Conservation (phyloP, 1,139 yeast genomes). For the Trichomonascaceae sp. region DNA sequence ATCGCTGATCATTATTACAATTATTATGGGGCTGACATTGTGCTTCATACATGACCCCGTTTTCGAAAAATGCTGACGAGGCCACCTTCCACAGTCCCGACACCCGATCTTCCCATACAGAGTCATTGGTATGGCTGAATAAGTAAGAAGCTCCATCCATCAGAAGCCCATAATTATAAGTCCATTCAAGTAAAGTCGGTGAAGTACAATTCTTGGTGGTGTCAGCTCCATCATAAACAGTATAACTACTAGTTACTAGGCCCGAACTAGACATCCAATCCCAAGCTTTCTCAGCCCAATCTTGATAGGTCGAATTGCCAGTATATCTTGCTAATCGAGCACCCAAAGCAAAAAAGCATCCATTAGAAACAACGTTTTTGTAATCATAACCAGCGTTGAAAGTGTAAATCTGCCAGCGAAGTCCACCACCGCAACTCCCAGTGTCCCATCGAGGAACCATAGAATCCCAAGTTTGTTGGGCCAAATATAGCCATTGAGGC, state of each 20-base stretch:
- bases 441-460: constrained; percentile 88
- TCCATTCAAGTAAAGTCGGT: constrained; percentile 65
- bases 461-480: constrained; percentile 81
- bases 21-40: constrained; percentile 60
- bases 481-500: constrained; percentile 64
- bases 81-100: constrained; percentile 40
- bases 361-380: constrained; percentile 85
- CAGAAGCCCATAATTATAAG: constrained; percentile 80
- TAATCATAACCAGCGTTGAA: constrained; percentile 95
- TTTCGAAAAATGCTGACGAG: constrained; percentile 49
- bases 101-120: constrained; percentile 57
- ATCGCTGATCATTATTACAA: constrained; percentile 86
- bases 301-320: constrained; percentile 59
- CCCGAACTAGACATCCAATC: constrained; percentile 71
- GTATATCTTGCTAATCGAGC: constrained; percentile 85
- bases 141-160: constrained; percentile 78
- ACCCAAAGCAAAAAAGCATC: constrained; percentile 81
- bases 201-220: constrained; percentile 57
- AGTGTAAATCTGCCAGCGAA: constrained; percentile 93
- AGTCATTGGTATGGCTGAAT: constrained; percentile 65
- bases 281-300: constrained; percentile 74
- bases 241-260: constrained; percentile 39
- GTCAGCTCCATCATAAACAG: constrained; percentile 72
- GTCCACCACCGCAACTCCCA: constrained; percentile 72
- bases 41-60: constrained; percentile 64